phyloP scores from a whole-genome alignment of 2,329 filamentous ascomycete species.

The Nigrospora sphaerica region DNA sequence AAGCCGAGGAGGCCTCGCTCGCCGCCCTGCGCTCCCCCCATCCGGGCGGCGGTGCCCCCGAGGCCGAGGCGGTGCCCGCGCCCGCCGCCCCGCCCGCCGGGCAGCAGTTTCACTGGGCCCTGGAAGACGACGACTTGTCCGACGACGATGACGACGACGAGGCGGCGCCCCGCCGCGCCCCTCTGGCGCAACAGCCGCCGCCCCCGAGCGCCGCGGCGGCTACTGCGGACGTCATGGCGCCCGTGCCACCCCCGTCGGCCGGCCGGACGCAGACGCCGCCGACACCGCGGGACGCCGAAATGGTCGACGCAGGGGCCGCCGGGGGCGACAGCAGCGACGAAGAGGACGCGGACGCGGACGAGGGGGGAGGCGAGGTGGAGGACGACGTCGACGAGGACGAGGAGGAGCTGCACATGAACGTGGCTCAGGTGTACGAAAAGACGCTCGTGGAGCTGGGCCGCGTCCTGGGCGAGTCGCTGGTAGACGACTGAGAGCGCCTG shows the following conservation, averaged over 20 bases:
- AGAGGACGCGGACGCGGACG: too few species aligned
- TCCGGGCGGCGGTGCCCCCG: too few species aligned
- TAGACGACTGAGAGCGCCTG: slow-evolving; percentile 4
- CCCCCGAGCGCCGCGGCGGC: too few species aligned
- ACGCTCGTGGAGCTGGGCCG: slow-evolving; percentile 71
- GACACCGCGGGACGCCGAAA: neutral
- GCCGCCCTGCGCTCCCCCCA: too few species aligned
- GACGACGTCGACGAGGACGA: slow-evolving; percentile 15
- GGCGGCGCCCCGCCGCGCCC: too few species aligned
- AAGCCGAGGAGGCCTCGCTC: too few species aligned
- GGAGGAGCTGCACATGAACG: slow-evolving; percentile 57
- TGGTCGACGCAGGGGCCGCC: neutral
- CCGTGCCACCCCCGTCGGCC: too few species aligned
- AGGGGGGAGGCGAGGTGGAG: slow-evolving; percentile 5
- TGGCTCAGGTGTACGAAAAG: slow-evolving; percentile 70
- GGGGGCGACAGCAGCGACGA: neutral
- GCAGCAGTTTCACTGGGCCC: slow-evolving; percentile 19
- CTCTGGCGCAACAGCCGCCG: too few species aligned
- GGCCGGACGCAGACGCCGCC: too few species aligned
- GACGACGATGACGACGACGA: slow-evolving; percentile 2
- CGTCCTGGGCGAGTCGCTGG: slow-evolving; percentile 41
- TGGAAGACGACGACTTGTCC: slow-evolving; percentile 13
- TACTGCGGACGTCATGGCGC: too few species aligned
- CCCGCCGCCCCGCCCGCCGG: too few species aligned
- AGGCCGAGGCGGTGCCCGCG: too few species aligned